Percentiles rank a stretch among this genome's conserved stretches.
phyloP scores from a whole-genome alignment of 2,329 filamentous ascomycete species.

The Paraphaeosphaeria minitans region DNA sequence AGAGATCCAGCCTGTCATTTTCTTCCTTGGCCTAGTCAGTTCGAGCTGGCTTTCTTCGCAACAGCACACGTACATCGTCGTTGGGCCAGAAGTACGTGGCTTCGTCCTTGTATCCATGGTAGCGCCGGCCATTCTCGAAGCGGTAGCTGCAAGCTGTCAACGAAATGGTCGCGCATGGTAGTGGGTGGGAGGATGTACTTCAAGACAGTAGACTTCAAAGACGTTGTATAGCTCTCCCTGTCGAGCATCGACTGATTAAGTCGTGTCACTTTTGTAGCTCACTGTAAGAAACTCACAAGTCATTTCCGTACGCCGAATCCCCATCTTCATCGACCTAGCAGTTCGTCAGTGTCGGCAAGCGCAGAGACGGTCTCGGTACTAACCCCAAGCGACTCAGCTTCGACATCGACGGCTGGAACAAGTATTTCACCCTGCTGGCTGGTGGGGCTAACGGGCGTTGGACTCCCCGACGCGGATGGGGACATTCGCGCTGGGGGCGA shows the following conservation, averaged over 20 bases:
- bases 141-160: slow-evolving; percentile 23
- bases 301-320: slow-evolving; percentile 27
- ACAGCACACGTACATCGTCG: slow-evolving; percentile 25
- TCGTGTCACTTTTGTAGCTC: neutral
- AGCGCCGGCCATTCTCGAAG: slow-evolving; percentile 32
- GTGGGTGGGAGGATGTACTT: slow-evolving; percentile 15
- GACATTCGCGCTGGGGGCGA: neutral
- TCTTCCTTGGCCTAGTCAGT: slow-evolving; percentile 21
- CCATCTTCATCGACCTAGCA: slow-evolving; percentile 13
- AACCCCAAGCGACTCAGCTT: slow-evolving; percentile 16
- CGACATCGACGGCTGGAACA: slow-evolving; percentile 14
- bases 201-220: slow-evolving; percentile 28
- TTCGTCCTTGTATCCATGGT: slow-evolving; percentile 30
- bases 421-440: slow-evolving; percentile 2
- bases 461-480: neutral
- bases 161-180: neutral
- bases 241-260: neutral
- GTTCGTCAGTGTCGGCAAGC: slow-evolving; percentile 2
- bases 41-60: neutral
- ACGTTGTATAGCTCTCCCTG: slow-evolving; percentile 32
- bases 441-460: slow-evolving; percentile 3
- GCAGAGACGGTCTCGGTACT: neutral
- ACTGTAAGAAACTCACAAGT: slow-evolving; percentile 19
- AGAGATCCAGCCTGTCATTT: slow-evolving; percentile 33
- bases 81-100: slow-evolving; percentile 31